Percentiles rank a stretch among this genome's conserved stretches.
phyloP scores from a whole-genome alignment of 768 basidiomycete genomes.

The Boletus reticulatus region DNA sequence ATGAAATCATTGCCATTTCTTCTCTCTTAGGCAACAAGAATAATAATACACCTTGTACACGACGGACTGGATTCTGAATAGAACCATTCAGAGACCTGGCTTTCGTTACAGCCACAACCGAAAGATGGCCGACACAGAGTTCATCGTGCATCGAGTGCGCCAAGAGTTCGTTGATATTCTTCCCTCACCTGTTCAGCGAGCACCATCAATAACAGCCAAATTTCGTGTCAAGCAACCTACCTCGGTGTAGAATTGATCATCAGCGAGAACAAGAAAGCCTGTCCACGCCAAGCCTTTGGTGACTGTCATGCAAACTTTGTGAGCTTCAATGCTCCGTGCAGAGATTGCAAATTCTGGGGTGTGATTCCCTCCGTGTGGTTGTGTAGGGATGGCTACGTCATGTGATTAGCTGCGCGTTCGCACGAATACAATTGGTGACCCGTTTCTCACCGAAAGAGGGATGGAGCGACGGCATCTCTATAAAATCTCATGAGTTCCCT shows the following conservation, averaged over 20 bases:
- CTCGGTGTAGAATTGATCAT: constrained; percentile 54
- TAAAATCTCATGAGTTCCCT: constrained; percentile 14
- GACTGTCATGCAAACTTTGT: constrained; percentile 53
- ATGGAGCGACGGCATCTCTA: constrained; percentile 63
- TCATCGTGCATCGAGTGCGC: constrained; percentile 1
- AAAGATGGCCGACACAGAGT: neutral
- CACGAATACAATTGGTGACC: neutral
- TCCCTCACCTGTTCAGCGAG: constrained; percentile 21
- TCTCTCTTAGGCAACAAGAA: no score
- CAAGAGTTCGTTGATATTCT: constrained; percentile 19
- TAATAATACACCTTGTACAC: no score
- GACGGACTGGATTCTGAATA: neutral
- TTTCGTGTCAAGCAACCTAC: constrained; percentile 31
- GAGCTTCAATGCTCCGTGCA: constrained; percentile 59
- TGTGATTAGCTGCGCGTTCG: constrained; percentile 18
- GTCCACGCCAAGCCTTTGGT: constrained; percentile 63
- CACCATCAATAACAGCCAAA: neutral
- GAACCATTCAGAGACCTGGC: constrained; percentile 6
- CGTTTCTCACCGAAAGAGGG: constrained; percentile 53
- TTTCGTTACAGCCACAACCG: constrained; percentile 10
- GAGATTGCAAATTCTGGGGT: constrained; percentile 64
- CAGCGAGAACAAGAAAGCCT: constrained; percentile 57
- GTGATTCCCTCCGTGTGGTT: constrained; percentile 71
- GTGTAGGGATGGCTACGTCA: constrained; percentile 64
- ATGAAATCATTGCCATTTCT: constrained; percentile 8